Percentiles rank a stretch among this genome's conserved stretches.
These are phyloP conservation scores for Tetragonia tetragonoides DNA, from an alignment of 148 eudicot genomes.

Conservation along the genomic window DNA sequence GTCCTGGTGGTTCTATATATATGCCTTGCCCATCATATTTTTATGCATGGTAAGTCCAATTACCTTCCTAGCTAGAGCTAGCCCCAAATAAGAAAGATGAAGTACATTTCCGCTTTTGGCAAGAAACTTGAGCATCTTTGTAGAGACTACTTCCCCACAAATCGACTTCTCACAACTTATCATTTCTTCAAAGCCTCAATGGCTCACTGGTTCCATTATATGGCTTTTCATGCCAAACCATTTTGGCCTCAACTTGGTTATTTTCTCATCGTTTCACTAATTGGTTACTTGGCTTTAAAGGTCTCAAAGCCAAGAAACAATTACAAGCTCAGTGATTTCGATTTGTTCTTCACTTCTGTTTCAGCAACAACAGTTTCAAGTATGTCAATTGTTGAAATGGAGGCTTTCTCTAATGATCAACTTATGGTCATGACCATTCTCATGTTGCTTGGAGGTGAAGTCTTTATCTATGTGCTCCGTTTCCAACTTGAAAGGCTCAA, in stretches of 20 bases:
- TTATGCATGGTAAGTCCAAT: constrained; percentile 5
- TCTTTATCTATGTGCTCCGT: constrained; percentile 42
- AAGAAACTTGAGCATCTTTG: constrained; percentile 10
- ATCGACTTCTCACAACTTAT: neutral
- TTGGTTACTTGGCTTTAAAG: constrained; percentile 36
- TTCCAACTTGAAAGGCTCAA: constrained; percentile 31
- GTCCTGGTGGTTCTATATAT: neutral
- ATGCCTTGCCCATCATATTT: neutral
- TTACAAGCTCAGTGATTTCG: constrained; percentile 7
- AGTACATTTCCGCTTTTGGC: neutral
- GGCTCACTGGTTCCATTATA: constrained; percentile 8
- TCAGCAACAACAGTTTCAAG: constrained; percentile 56
- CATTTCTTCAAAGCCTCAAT: neutral
- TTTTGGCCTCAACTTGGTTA: constrained; percentile 40
- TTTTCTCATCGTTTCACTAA: constrained; percentile 25
- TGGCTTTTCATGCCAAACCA: constrained; percentile 18
- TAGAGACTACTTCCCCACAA: constrained; percentile 3
- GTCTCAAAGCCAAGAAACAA: constrained; percentile 26
- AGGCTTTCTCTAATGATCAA: constrained; percentile 55
- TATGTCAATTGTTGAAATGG: constrained; percentile 69
- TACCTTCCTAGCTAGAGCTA: neutral
- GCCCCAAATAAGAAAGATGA: neutral
- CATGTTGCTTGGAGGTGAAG: constrained; percentile 57
- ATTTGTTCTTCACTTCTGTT: constrained; percentile 49
- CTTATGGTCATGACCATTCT: constrained; percentile 40